These are phyloP conservation scores for Yamadazyma takamatsuzukensis DNA, from an alignment of 805 yeast species.

Conservation along the genomic window DNA sequence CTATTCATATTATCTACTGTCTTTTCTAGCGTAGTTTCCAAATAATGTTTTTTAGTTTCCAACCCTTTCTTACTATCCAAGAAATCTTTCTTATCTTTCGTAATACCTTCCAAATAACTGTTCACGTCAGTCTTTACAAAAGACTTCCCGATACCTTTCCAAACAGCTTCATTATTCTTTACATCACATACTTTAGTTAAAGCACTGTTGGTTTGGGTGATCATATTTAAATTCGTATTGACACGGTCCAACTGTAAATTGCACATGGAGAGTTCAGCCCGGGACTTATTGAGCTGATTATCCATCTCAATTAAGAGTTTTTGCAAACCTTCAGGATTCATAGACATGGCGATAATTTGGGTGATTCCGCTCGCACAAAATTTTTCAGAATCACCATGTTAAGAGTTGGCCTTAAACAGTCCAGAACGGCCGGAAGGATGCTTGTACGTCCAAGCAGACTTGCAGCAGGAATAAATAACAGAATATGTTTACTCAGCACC, in stretches of 20 bases:
- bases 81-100: conserved; percentile 49
- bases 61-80: conserved; percentile 59
- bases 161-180: conserved; percentile 48
- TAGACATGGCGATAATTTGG: conserved; percentile 27
- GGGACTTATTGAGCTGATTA: conserved; percentile 54
- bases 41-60: conserved; percentile 64
- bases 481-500: neutral
- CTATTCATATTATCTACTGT: conserved; percentile 62
- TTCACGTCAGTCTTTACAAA: conserved; percentile 47
- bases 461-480: neutral
- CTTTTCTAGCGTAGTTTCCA: conserved; percentile 73
- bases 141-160: conserved; percentile 85
- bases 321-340: conserved; percentile 46
- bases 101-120: conserved; percentile 47
- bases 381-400: conserved; percentile 5
- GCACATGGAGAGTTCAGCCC: conserved; percentile 57
- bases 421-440: neutral
- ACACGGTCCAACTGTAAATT: conserved; percentile 48
- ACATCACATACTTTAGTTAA: conserved; percentile 36
- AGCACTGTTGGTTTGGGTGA: conserved; percentile 55
- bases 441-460: neutral
- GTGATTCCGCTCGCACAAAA: conserved; percentile 1
- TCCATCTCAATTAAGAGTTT: conserved; percentile 65
- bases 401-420: conserved; percentile 5
- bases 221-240: conserved; percentile 48